Percentiles rank a stretch among this genome's conserved stretches.
Conservation (phyloP, 305 asterid species). For the Fraxinus floribunda region DNA sequence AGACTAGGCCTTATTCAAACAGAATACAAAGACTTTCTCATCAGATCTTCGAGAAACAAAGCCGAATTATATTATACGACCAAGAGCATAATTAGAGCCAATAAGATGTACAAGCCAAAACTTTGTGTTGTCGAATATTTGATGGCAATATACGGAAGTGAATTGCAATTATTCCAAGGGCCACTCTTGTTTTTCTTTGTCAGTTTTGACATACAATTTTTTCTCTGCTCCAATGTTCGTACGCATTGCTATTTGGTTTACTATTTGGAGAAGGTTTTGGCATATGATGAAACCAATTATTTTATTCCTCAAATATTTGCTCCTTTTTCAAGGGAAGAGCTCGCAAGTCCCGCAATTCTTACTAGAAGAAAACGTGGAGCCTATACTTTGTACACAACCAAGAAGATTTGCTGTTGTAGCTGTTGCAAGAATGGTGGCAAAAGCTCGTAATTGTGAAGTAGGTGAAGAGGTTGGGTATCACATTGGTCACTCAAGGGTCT, state of each 20-base stretch:
- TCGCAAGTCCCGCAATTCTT: slow-evolving; percentile 95
- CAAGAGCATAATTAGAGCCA: neutral
- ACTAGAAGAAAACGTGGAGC: slow-evolving; percentile 71
- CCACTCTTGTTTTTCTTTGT: neutral
- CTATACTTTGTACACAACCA: slow-evolving; percentile 91
- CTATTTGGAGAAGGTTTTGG: neutral
- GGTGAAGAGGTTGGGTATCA: slow-evolving; percentile 97
- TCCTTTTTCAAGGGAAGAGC: slow-evolving; percentile 70
- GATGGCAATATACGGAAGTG: neutral
- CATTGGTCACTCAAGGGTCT: slow-evolving; percentile 88
- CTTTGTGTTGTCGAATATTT: neutral
- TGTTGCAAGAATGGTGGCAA: slow-evolving; percentile 91
- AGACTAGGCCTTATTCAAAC: too few species aligned
- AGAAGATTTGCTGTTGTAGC: slow-evolving; percentile 99
- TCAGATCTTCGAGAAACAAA: neutral
- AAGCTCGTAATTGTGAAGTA: slow-evolving; percentile 78
- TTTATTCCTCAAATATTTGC: slow-evolving; percentile 15
- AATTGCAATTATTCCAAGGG: neutral
- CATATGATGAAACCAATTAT: slow-evolving; percentile 1
- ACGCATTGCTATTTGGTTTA: neutral
- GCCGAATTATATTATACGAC: neutral
- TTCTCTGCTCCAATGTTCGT: neutral
- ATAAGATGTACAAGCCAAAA: neutral
- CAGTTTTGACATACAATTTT: neutral
- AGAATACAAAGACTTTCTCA: too few species aligned